Base-by-base conservation (phyloP, 192 early-diverging fungal species). In the Rhizoclosmatium globosum region DNA sequence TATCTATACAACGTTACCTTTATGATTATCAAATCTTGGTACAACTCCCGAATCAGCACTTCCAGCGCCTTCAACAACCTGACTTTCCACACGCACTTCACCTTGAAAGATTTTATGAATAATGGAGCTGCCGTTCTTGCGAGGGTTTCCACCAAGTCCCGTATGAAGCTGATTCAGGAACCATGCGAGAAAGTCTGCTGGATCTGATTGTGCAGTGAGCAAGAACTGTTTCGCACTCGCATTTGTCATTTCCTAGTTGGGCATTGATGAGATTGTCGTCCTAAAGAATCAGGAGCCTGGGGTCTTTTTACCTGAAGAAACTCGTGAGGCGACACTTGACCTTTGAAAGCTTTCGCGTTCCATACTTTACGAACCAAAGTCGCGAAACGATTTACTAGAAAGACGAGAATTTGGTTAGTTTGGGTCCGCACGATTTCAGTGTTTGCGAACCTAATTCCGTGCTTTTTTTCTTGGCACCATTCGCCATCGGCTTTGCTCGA, bases 271-370 rank as follows among this genome's bases (percentile, higher is more conserved):
- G 31, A 31, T 31, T 31, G 0, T 31, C 31, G 31, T 31, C 31
- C 31, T 0, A 31, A 31, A 31, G 31, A 31, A 31, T 31, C 41
- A 15, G 42, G 31, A 56, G 64, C 15, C 41, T 4, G 11, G 2
- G 56, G 69, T 39, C n/a, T 3, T 64, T 57, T 68, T 77, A 91
- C 92, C 82, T 99, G 97, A 2, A 97, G 81, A 1, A 98, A 81
- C 78, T 99, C 98, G 81, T 99, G 98, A 3, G 97, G 98, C 80
- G 93, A 94, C 48, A 97, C 93, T 86, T 99, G 98, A 0, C 93
- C 93, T 68, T 97, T 97, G 79, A 97, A 97, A 13, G 94, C 95
- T 42, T 89, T 84, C 61, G 94, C 88, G 80, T 95, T 97, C 96
- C 96, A 98, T 72, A 99, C 93, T 75, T 95, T 97, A 47, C 95